Evolutionary conservation across 257 asterid species (phyloP).

Genomic region (Solanum sparsipilum): DNA sequence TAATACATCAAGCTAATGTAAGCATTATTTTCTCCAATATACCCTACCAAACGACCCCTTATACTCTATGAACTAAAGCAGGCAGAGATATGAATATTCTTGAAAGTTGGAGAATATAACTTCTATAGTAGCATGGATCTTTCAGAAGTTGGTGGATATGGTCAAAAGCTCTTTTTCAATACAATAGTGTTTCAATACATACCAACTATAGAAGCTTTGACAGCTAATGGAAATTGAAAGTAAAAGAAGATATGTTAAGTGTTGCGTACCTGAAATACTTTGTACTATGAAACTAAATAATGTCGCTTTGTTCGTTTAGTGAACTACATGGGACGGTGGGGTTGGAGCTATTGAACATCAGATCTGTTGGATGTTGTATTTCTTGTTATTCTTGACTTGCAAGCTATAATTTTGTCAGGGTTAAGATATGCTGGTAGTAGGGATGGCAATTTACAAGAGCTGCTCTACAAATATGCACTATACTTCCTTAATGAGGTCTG

Average conservation of each 20-base stretch:
- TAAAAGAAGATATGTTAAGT: background rate
- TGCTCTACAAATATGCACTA: slow-evolving; percentile 73
- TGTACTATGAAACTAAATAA: background rate
- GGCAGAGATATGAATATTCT: background rate
- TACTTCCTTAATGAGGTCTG: slow-evolving; percentile 89
- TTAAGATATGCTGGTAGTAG: slow-evolving; percentile 93
- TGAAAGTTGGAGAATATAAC: background rate
- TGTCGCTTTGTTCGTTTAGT: background rate
- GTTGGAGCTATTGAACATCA: background rate
- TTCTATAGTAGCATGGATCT: background rate
- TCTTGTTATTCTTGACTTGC: background rate
- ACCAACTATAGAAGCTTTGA: background rate
- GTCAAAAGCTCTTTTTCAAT: background rate
- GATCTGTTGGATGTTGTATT: background rate
- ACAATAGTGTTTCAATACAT: background rate
- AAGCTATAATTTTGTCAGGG: slow-evolving; percentile 30
- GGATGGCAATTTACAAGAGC: slow-evolving; percentile 83
- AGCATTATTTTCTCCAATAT: no score
- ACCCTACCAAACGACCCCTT: no score
- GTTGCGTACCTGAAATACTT: background rate
- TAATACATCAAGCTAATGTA: no score
- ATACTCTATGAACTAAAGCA: background rate
- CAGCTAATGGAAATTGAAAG: background rate
- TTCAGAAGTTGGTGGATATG: background rate
- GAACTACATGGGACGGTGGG: background rate